phyloP scores from a whole-genome alignment of 1,284 basidiomycete genomes.

The Ganoderma sinense region DNA sequence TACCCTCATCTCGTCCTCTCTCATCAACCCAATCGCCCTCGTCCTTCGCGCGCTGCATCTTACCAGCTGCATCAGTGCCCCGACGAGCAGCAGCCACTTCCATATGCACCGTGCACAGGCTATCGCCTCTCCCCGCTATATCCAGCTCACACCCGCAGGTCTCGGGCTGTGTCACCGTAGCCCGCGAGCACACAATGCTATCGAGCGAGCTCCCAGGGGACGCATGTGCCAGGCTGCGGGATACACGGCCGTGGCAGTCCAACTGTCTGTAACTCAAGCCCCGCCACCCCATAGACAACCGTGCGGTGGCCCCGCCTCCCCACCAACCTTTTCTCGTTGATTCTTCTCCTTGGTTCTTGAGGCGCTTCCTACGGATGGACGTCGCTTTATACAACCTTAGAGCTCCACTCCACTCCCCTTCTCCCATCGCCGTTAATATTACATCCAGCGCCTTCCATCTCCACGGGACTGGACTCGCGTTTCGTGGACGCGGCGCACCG shows the following conservation, averaged over 20 bases:
- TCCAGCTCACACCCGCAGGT: background rate
- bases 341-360: conserved; percentile 1
- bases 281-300: background rate
- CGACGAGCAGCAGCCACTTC: conserved; percentile 4
- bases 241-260: conserved; percentile 7
- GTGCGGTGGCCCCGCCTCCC: background rate
- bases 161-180: background rate
- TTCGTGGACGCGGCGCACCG: background rate
- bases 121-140: conserved; percentile 2
- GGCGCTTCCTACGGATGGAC: background rate
- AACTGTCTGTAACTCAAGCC: conserved; percentile 5
- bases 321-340: background rate
- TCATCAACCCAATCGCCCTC: conserved; percentile 9
- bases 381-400: conserved; percentile 12
- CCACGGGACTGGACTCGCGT: background rate
- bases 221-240: conserved; percentile 3
- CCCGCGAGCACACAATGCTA: background rate
- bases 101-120: conserved; percentile 2
- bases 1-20: conserved; percentile 7
- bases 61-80: background rate
- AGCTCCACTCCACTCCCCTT: background rate
- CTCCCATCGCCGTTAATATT: background rate
- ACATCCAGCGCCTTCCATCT: background rate
- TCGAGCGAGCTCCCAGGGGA: background rate
- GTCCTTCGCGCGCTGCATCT: conserved; percentile 11